phyloP scores from a whole-genome alignment of 2,329 filamentous ascomycete species.

The Paramyrothecium sp. region DNA sequence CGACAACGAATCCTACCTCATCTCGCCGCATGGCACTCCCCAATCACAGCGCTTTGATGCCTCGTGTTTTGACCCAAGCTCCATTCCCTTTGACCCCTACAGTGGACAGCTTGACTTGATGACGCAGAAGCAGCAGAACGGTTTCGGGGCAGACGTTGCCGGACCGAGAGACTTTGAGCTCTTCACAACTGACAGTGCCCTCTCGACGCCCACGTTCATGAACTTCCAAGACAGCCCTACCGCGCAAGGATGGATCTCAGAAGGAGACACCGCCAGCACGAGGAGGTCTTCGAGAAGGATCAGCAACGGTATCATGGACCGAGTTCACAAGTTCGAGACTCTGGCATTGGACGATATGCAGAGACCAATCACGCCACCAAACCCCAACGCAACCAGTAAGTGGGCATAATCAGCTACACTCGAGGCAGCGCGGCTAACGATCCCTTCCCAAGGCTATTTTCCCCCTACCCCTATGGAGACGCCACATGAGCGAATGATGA shows the following conservation, averaged over 20 bases:
- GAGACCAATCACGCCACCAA: constrained; percentile 61
- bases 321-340: constrained; percentile 58
- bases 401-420: constrained; percentile 7
- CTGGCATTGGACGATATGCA: constrained; percentile 42
- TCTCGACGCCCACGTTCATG: constrained; percentile 50
- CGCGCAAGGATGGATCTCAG: constrained; percentile 48
- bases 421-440: neutral
- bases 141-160: constrained; percentile 38
- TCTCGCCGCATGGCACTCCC: constrained; percentile 56
- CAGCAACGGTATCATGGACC: constrained; percentile 60
- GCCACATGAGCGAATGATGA: constrained; percentile 47
- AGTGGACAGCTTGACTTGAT: constrained; percentile 40
- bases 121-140: constrained; percentile 46
- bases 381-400: constrained; percentile 60
- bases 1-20: constrained; percentile 53
- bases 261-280: constrained; percentile 42
- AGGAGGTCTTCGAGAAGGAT: constrained; percentile 46
- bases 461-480: constrained; percentile 69
- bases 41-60: constrained; percentile 52
- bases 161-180: constrained; percentile 48
- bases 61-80: constrained; percentile 41
- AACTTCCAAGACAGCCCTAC: constrained; percentile 47
- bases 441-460: constrained; percentile 48
- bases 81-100: constrained; percentile 47
- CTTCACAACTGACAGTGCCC: constrained; percentile 42